A percentile compares a stretch with the other conserved stretches of the same genome.
Evolutionary conservation across 805 yeast species (phyloP).

Genomic region (Kregervanrija fluxuum): DNA sequence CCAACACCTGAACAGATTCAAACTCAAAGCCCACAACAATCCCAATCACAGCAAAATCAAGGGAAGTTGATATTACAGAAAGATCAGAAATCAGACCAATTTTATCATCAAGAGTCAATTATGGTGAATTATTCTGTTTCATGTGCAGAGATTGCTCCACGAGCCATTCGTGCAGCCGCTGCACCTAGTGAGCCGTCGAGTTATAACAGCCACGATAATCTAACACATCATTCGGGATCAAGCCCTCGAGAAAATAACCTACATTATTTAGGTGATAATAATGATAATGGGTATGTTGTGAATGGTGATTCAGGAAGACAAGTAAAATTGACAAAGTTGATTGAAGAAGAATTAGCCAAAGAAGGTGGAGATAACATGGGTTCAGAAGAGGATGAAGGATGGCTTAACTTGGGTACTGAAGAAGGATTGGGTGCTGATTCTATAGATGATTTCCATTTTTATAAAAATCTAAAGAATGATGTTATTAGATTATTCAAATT

Average conservation of each 20-base stretch:
- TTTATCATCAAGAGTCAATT: background rate
- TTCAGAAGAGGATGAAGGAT: conserved; percentile 13
- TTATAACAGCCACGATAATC: background rate
- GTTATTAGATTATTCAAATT: conserved; percentile 15
- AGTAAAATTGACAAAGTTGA: conserved; percentile 3
- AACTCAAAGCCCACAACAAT: no score
- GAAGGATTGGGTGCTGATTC: conserved; percentile 7
- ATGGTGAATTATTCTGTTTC: conserved; percentile 10
- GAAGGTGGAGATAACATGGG: conserved; percentile 4
- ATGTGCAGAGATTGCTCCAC: conserved; percentile 21
- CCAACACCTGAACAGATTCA: no score
- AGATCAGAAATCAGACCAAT: no score
- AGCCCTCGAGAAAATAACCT: background rate
- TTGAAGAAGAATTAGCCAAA: conserved; percentile 8
- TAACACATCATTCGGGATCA: background rate
- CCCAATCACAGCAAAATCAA: no score
- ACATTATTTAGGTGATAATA: background rate
- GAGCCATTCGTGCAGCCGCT: conserved; percentile 13
- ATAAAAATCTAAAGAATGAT: conserved; percentile 18
- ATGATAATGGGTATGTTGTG: background rate
- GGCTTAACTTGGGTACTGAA: conserved; percentile 17
- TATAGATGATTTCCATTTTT: conserved; percentile 21
- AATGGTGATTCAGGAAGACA: background rate
- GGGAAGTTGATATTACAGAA: no score
- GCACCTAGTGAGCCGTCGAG: background rate